Conservation (phyloP, 1,284 basidiomycete species). For the Taiwanofungus camphoratus region DNA sequence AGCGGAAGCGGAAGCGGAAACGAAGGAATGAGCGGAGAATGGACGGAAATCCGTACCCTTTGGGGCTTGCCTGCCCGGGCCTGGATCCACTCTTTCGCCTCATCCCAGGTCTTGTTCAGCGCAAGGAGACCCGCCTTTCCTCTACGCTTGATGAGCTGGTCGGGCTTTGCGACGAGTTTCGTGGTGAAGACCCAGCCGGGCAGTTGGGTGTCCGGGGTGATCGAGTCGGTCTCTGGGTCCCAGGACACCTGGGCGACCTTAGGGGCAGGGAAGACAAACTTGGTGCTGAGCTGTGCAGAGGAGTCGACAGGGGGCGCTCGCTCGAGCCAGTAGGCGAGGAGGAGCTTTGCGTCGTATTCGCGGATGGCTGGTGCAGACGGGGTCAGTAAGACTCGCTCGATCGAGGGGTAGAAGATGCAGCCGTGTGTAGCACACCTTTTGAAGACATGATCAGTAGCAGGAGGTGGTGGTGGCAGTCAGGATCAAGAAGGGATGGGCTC, state of each 20-base stretch:
- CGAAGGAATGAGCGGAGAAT: constrained; percentile 12
- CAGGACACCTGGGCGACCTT: constrained; percentile 82
- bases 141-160: constrained; percentile 99
- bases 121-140: constrained; percentile 96
- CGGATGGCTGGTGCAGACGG: constrained; percentile 61
- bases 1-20: background rate
- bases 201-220: constrained; percentile 75
- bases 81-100: constrained; percentile 83
- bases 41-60: constrained; percentile 46
- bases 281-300: constrained; percentile 47
- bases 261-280: constrained; percentile 62
- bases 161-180: constrained; percentile 91
- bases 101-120: constrained; percentile 91
- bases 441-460: constrained; percentile 1
- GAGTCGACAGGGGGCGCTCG: constrained; percentile 65
- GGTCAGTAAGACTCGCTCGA: constrained; percentile 6
- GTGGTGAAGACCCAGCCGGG: constrained; percentile 83
- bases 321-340: constrained; percentile 91
- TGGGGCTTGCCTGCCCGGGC: constrained; percentile 92
- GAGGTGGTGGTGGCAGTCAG: background rate
- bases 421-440: too few species aligned
- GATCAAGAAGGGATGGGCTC: background rate
- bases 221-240: constrained; percentile 77
- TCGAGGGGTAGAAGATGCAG: background rate
- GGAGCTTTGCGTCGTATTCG: constrained; percentile 93